phyloP scores from a whole-genome alignment of 1,139 yeast genomes.

The Saccharomyces hybrid region DNA sequence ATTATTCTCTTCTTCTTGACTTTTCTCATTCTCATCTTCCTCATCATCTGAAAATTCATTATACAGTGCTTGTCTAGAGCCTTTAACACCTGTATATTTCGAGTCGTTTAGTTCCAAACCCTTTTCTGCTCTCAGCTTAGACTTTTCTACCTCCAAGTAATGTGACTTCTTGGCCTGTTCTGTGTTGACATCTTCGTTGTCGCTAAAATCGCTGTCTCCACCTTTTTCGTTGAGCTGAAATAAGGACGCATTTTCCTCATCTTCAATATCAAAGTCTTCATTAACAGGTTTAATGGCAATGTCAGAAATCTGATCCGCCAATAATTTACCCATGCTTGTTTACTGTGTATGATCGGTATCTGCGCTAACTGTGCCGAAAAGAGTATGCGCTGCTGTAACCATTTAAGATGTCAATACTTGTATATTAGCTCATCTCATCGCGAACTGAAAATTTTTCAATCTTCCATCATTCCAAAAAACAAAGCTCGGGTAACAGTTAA shows the following conservation, averaged over 20 bases:
- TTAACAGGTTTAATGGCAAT: slow-evolving; percentile 48
- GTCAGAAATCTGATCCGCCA: slow-evolving; percentile 65
- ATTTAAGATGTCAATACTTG: not conserved
- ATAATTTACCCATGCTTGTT: slow-evolving; percentile 29
- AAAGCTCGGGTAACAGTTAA: not conserved
- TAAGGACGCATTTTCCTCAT: slow-evolving; percentile 37
- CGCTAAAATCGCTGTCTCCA: slow-evolving; percentile 20
- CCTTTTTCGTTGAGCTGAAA: slow-evolving; percentile 33
- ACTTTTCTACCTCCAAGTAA: slow-evolving; percentile 61
- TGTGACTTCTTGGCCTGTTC: slow-evolving; percentile 50
- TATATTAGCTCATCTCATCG: slow-evolving; percentile 10
- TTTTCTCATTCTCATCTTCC: slow-evolving; percentile 15
- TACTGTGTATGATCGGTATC: not conserved
- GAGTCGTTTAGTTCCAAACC: slow-evolving; percentile 43
- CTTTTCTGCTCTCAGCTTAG: slow-evolving; percentile 53
- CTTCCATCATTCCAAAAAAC: not conserved
- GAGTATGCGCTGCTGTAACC: too few relatives aligned
- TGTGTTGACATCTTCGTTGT: slow-evolving; percentile 21
- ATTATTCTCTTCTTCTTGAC: slow-evolving; percentile 9
- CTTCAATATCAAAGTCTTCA: slow-evolving; percentile 76
- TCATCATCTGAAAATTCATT: slow-evolving; percentile 11
- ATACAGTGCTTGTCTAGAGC: slow-evolving; percentile 52
- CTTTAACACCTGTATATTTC: slow-evolving; percentile 58
- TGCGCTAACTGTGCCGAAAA: not conserved
- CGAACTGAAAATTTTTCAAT: not conserved